These are phyloP conservation scores for Epipyxis sp. DNA, from an alignment of 108 stramenopile genomes.

Conservation along the genomic window DNA sequence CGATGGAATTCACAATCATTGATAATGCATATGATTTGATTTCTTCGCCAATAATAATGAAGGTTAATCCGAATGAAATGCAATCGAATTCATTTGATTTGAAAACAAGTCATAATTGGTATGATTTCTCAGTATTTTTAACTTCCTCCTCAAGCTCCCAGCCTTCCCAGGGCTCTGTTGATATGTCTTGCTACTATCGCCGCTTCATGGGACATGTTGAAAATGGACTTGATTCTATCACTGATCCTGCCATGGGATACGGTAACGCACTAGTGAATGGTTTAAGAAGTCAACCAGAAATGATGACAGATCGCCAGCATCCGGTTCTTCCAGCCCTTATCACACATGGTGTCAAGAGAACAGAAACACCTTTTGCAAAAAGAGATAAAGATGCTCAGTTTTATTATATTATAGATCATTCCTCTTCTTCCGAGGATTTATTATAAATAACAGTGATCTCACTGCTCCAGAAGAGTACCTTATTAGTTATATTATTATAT, in stretches of 20 bases:
- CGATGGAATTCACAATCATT: not conserved
- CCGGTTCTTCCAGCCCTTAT: not conserved
- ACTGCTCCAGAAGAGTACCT: too few species aligned
- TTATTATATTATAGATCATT: not conserved
- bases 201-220: not conserved
- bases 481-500: too few species aligned
- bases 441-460: too few species aligned
- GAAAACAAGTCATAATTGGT: not conserved
- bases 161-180: too few species aligned
- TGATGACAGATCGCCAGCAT: not conserved
- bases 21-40: not conserved
- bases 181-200: not conserved
- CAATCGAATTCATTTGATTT: not conserved
- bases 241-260: not conserved
- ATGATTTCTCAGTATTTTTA: not conserved
- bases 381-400: not conserved
- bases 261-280: too few species aligned
- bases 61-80: not conserved
- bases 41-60: not conserved
- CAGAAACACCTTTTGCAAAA: not conserved
- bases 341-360: not conserved
- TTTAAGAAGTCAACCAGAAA: not conserved
- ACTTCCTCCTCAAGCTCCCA: too few species aligned
- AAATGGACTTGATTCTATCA: not conserved
- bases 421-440: too few species aligned